A percentile compares a stretch with the other conserved stretches of the same genome.
phyloP scores from a whole-genome alignment of 192 early-diverging fungal species.

The Coemansia asiatica region DNA sequence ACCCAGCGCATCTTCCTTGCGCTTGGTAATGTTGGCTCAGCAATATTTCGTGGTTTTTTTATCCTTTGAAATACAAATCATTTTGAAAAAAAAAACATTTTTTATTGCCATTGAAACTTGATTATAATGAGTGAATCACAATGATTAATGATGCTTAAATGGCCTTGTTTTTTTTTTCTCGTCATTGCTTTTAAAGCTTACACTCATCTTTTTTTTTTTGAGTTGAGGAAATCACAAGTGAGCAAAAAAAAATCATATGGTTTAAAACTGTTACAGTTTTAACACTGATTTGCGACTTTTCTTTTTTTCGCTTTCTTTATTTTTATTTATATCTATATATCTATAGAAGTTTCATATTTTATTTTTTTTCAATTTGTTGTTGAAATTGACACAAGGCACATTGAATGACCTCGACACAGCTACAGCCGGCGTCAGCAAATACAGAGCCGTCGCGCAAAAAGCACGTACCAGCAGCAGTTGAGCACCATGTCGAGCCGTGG shows the following conservation, averaged over 20 bases:
- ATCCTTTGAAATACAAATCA: conserved; percentile 10
- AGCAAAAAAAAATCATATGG: conserved; percentile 5
- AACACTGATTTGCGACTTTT: background rate
- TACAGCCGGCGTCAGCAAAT: background rate
- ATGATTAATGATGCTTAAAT: background rate
- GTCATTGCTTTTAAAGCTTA: conserved; percentile 4
- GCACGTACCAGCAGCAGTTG: conserved; percentile 33
- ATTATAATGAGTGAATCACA: too few relatives aligned
- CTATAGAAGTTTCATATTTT: background rate
- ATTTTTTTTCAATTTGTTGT: too few relatives aligned
- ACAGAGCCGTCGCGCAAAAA: conserved; percentile 9
- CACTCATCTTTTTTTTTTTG: conserved; percentile 1
- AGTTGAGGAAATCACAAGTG: background rate
- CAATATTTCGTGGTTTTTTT: conserved; percentile 14
- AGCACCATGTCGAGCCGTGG: conserved; percentile 47
- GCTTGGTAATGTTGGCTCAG: conserved; percentile 3
- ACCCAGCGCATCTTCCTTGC: background rate
- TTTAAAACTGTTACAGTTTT: too few relatives aligned
- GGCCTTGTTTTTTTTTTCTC: background rate
- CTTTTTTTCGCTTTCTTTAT: conserved; percentile 1
- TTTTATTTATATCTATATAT: conserved; percentile 10
- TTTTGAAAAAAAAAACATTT: background rate
- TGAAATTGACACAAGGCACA: background rate
- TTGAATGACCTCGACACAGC: background rate
- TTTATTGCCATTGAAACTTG: too few relatives aligned